Percentiles rank a stretch among this genome's conserved stretches.
Conservation (phyloP, 2,329 filamentous ascomycete species). For the Cyphellophora europaea region DNA sequence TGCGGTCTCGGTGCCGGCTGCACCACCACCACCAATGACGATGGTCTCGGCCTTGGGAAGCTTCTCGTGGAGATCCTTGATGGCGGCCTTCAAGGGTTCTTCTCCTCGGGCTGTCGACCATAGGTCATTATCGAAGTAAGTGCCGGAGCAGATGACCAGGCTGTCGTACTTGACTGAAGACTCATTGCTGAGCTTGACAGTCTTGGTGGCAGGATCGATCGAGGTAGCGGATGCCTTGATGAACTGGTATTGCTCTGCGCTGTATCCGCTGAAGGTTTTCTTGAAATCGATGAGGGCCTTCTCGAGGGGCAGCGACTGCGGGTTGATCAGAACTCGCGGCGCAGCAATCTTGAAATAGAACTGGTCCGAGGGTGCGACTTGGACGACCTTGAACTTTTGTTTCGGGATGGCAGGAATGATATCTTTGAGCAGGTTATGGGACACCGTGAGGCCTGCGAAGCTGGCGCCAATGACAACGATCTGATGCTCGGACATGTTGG, state of each 20-base stretch:
- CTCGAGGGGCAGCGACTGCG: conserved; percentile 35
- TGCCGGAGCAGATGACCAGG: conserved; percentile 49
- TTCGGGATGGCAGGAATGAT: conserved; percentile 20
- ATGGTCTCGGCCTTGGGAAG: conserved; percentile 32
- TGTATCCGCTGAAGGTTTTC: conserved; percentile 43
- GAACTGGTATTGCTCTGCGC: conserved; percentile 37
- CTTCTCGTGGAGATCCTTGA: conserved; percentile 25
- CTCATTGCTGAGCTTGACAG: conserved; percentile 32
- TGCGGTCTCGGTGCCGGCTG: conserved; percentile 39
- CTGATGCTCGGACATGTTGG: conserved; percentile 13
- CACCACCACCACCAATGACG: conserved; percentile 39
- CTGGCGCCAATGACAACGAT: conserved; percentile 31
- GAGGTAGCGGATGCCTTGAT: conserved; percentile 40
- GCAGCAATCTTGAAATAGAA: conserved; percentile 47
- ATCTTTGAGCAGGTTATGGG: conserved; percentile 28
- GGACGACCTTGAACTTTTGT: conserved; percentile 36
- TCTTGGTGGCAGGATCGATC: conserved; percentile 34
- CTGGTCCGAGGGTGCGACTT: conserved; percentile 44
- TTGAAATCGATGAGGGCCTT: conserved; percentile 42
- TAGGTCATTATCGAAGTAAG: conserved; percentile 29
- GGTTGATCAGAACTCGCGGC: conserved; percentile 43
- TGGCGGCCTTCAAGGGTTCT: conserved; percentile 24
- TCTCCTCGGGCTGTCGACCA: conserved; percentile 35
- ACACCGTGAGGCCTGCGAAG: conserved; percentile 25
- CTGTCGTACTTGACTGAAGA: conserved; percentile 38